Base-by-base conservation (phyloP, 345 rosid species). In the Firmiana major region DNA sequence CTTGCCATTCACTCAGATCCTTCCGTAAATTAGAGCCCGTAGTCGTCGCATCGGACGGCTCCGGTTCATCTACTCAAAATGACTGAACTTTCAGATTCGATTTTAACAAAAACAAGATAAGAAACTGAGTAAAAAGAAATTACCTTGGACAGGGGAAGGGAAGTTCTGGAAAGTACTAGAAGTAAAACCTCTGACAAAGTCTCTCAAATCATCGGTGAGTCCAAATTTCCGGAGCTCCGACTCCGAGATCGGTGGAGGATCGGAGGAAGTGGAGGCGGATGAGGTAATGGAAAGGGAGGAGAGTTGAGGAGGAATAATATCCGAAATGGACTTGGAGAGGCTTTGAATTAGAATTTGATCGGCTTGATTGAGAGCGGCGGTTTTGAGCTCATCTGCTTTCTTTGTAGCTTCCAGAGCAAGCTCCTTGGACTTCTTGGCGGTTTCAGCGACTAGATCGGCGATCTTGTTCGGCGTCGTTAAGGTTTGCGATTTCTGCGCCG, bases 1-100 rank as follows among this genome's bases (percentile, higher is more conserved):
- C 98, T 75, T 95, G 99, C 99, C 99, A 95, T 77, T 91, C 94
- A 3, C 87, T 87, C 6, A 95, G 93, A 91, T 95, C 99, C 83
- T 85, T 90, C 83, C 98, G 84, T 15, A 95, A 94, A 84, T 93
- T 94, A 9, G 99, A 86, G 19, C 49, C 82, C 31, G 81, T 75
- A 2, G 89, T 79, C 13, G 57, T 73, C 77, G 73, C 82, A 77
- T 85, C 92, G 66, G 87, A 78, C 53, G 81, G 78, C 70, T 86
- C 91, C 48, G 83, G 67, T 51, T 88, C 89, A 81, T 85, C 92
- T 84, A 42, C 84, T 53, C 63, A 83, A 12, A 22, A 63, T 24
- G 55, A 42, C 10, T 26, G 54, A 73, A 53, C 42, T 21, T 38
- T 53, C 58, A 46, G 55, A 3, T 46, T 43, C 19, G 0, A 31